These are phyloP conservation scores for Rhazya stricta DNA, from an alignment of 257 asterid species.

Conservation along the genomic window DNA sequence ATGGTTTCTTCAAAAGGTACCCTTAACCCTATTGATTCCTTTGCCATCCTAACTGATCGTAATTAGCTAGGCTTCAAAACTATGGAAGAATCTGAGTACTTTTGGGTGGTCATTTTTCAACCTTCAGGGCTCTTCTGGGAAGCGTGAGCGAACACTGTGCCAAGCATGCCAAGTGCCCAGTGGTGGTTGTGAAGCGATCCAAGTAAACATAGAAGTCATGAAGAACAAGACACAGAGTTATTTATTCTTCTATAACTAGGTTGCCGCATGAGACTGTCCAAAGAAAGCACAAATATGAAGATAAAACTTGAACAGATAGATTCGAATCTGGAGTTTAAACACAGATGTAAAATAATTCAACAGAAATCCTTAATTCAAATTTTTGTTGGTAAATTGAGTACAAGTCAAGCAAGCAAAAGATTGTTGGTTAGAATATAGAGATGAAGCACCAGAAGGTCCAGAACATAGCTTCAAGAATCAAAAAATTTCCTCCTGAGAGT, in stretches of 20 bases:
- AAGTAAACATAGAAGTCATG: not conserved
- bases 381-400: not conserved
- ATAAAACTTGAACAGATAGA: not conserved
- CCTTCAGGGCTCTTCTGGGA: conserved; percentile 24
- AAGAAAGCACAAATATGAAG: not conserved
- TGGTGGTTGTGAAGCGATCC: conserved; percentile 23
- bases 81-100: not conserved
- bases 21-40: not conserved
- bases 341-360: not conserved
- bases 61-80: not conserved
- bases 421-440: not conserved
- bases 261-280: not conserved
- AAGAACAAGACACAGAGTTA: not conserved
- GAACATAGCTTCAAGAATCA: not conserved
- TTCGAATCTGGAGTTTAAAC: not conserved
- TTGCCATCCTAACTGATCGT: not conserved
- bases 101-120: not conserved
- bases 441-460: not conserved
- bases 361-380: not conserved
- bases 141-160: conserved; percentile 29
- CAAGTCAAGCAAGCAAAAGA: not conserved
- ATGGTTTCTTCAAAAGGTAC: conserved; percentile 70
- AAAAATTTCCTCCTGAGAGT: not conserved
- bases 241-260: not conserved
- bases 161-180: conserved; percentile 20